These are phyloP conservation scores for Isatis lusitanica DNA, from an alignment of 441 rosid genomes.

Conservation along the genomic window DNA sequence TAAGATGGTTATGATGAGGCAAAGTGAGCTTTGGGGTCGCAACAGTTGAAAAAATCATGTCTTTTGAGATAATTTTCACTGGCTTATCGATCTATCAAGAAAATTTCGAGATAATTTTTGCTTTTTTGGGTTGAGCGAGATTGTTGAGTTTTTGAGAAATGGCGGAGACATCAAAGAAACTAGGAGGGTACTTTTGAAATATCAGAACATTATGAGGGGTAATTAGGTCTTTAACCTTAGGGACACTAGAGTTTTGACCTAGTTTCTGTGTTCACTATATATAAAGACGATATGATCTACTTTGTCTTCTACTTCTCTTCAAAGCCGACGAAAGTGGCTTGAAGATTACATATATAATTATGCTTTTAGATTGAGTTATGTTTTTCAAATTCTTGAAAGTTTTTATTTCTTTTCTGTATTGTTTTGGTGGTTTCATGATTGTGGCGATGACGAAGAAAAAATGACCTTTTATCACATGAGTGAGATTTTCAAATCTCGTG, in stretches of 20 bases:
- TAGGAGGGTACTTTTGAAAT: not conserved
- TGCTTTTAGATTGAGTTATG: not conserved
- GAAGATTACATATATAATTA: no score
- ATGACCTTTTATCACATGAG: conserved; percentile 39
- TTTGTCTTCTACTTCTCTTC: not conserved
- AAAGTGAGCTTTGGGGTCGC: not conserved
- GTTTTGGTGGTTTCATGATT: not conserved
- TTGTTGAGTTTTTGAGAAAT: not conserved
- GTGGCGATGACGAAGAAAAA: conserved; percentile 35
- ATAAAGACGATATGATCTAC: not conserved
- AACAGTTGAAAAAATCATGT: not conserved
- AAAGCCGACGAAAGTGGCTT: not conserved
- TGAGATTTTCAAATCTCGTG: conserved; percentile 35
- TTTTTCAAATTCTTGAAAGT: not conserved
- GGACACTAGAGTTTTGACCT: not conserved
- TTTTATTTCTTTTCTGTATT: not conserved
- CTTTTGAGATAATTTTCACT: not conserved
- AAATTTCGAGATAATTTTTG: not conserved
- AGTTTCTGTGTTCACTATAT: conserved; percentile 13
- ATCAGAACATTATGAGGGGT: not conserved
- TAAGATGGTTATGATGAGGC: conserved; percentile 7
- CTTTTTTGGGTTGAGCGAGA: not conserved
- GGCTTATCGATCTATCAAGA: not conserved
- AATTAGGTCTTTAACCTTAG: not conserved
- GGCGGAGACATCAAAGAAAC: conserved; percentile 20